Conservation (phyloP, 352 stramenopile species). For the Peronospora belbahrii region DNA sequence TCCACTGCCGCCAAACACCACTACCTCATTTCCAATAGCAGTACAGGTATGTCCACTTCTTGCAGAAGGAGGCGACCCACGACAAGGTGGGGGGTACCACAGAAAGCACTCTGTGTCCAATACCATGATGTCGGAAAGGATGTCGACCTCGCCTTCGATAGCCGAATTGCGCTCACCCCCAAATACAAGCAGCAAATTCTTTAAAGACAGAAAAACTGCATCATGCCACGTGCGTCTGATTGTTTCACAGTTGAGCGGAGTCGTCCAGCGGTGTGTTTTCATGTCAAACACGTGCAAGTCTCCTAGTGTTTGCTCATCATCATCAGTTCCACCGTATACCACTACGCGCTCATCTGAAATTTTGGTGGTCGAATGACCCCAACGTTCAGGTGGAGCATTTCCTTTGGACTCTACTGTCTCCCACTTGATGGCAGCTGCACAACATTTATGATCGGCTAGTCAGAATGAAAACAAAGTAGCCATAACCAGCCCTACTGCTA, state of each 20-base stretch:
- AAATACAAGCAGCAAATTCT: slow-evolving; percentile 89
- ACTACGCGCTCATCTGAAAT: slow-evolving; percentile 84
- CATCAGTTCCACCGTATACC: slow-evolving; percentile 88
- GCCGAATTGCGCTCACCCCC: slow-evolving; percentile 76
- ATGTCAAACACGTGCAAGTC: slow-evolving; percentile 87
- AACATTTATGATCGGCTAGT: slow-evolving; percentile 1
- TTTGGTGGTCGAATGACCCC: slow-evolving; percentile 86
- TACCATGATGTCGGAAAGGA: slow-evolving; percentile 84
- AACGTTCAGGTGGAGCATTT: slow-evolving; percentile 46
- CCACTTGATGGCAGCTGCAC: slow-evolving; percentile 26
- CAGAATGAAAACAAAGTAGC: not conserved
- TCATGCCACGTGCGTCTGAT: slow-evolving; percentile 87
- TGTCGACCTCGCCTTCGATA: slow-evolving; percentile 52
- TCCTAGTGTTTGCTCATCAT: slow-evolving; percentile 74
- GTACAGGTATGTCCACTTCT: slow-evolving; percentile 73
- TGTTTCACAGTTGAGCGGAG: slow-evolving; percentile 85
- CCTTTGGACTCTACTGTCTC: slow-evolving; percentile 34
- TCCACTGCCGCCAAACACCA: slow-evolving; percentile 72
- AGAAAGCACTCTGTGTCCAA: slow-evolving; percentile 91
- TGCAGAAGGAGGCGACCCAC: slow-evolving; percentile 47
- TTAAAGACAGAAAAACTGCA: slow-evolving; percentile 79
- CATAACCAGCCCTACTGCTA: not conserved
- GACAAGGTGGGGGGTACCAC: slow-evolving; percentile 89
- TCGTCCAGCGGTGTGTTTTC: slow-evolving; percentile 58
- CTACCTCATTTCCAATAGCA: slow-evolving; percentile 60